These are phyloP conservation scores for Viola odorata DNA, from an alignment of 345 rosid genomes.

Conservation along the genomic window DNA sequence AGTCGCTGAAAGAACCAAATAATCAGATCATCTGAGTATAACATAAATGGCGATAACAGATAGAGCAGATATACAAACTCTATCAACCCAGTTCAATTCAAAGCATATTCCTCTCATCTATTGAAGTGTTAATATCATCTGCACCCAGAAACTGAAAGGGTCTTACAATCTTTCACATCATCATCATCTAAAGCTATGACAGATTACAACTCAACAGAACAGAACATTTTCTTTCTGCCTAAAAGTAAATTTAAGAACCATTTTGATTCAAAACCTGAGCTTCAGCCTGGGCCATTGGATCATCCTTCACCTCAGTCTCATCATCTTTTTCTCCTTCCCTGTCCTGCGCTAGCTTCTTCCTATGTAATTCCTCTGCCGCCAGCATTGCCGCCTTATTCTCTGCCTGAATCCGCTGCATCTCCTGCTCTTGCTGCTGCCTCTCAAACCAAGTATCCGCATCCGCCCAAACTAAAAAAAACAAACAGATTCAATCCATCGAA, in stretches of 20 bases:
- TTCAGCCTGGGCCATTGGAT: constrained; percentile 80
- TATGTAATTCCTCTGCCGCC: constrained; percentile 86
- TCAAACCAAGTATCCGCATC: constrained; percentile 99
- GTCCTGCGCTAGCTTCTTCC: constrained; percentile 78
- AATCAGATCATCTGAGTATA: too few species aligned
- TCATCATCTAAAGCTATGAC: neutral
- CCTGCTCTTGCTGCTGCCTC: constrained; percentile 89
- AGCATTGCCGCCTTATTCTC: constrained; percentile 80
- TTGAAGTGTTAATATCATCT: neutral
- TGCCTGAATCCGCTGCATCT: constrained; percentile 67
- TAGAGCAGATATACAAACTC: too few species aligned
- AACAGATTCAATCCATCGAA: constrained; percentile 4
- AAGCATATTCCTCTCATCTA: neutral
- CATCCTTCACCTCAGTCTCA: constrained; percentile 52
- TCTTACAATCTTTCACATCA: neutral
- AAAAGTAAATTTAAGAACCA: constrained; percentile 8
- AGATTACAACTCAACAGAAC: neutral
- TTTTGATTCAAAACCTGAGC: constrained; percentile 47
- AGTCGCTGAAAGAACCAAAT: too few species aligned
- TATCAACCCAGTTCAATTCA: neutral
- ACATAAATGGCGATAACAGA: too few species aligned
- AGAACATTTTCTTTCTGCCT: neutral
- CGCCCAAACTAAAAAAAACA: constrained; percentile 74
- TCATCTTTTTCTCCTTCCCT: constrained; percentile 92
- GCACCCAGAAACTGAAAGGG: neutral